phyloP scores from a whole-genome alignment of 768 basidiomycete species.

The Tulasnella sp. region DNA sequence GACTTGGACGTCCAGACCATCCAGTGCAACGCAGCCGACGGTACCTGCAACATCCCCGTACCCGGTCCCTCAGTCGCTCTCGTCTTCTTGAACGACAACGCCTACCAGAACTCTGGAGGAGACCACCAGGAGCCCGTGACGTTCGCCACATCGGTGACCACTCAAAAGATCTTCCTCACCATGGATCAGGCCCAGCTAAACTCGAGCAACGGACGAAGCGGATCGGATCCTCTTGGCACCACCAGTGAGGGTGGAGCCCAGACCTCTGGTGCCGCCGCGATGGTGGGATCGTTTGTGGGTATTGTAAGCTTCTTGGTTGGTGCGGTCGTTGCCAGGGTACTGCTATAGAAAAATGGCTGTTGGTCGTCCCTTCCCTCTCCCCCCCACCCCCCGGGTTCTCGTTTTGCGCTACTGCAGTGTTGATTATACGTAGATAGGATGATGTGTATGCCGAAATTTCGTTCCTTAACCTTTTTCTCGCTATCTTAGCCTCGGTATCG shows the following conservation, averaged over 20 bases:
- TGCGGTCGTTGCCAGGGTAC: background rate
- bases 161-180: background rate
- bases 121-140: background rate
- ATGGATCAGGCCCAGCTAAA: background rate
- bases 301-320: background rate
- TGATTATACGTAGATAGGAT: background rate
- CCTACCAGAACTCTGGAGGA: background rate
- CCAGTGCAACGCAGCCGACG: slow-evolving; percentile 3
- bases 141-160: slow-evolving; percentile 28
- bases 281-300: background rate
- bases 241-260: slow-evolving; percentile 5
- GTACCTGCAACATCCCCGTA: slow-evolving; percentile 11
- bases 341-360: background rate
- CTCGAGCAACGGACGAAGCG: slow-evolving; percentile 22
- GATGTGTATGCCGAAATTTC: background rate
- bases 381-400: background rate
- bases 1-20: slow-evolving; percentile 18
- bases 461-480: background rate
- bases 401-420: background rate
- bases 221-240: slow-evolving; percentile 4
- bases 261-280: background rate
- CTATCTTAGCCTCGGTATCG: background rate
- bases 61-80: slow-evolving; percentile 23
- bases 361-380: no score
- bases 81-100: slow-evolving; percentile 21